phyloP scores from a whole-genome alignment of 2,329 filamentous ascomycete genomes.

The Ceratocystiopsis sp. region DNA sequence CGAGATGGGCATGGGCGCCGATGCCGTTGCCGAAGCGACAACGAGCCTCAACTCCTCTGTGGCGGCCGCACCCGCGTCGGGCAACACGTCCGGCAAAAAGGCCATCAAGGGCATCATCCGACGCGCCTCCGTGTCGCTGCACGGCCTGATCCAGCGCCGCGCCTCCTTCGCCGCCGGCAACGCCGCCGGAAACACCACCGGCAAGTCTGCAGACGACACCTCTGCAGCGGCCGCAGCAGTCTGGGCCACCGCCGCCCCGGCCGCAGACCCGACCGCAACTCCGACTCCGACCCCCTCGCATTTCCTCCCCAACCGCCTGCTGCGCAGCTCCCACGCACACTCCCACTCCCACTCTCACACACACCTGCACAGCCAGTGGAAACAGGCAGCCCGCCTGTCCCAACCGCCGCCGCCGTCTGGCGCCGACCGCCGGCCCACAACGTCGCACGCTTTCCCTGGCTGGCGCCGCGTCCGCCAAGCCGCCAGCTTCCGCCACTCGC shows the following conservation, averaged over 20 bases:
- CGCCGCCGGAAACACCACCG: constrained; percentile 5
- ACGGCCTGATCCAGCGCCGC: constrained; percentile 33
- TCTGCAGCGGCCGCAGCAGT: too few species aligned
- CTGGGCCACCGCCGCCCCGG: neutral
- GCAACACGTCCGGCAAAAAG: constrained; percentile 9
- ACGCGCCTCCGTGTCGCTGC: constrained; percentile 35
- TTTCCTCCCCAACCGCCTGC: constrained; percentile 5
- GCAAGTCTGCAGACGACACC: too few species aligned
- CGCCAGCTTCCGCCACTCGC: constrained; percentile 29
- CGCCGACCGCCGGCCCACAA: constrained; percentile 21
- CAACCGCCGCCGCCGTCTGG: constrained; percentile 4
- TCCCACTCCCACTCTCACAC: constrained; percentile 11
- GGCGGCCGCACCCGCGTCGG: neutral
- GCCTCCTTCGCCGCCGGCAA: constrained; percentile 20
- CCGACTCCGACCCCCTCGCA: neutral
- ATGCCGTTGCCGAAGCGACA: neutral
- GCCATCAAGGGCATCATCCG: constrained; percentile 33
- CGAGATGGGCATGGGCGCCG: neutral
- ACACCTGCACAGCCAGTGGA: neutral
- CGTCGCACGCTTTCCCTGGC: constrained; percentile 26
- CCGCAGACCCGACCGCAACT: constrained; percentile 9
- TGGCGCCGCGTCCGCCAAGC: constrained; percentile 36
- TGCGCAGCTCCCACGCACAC: constrained; percentile 15
- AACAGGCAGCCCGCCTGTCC: neutral
- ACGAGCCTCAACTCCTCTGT: neutral